phyloP scores from a whole-genome alignment of 1,284 basidiomycete species.

The Cutaneotrichosporon spelunceum region DNA sequence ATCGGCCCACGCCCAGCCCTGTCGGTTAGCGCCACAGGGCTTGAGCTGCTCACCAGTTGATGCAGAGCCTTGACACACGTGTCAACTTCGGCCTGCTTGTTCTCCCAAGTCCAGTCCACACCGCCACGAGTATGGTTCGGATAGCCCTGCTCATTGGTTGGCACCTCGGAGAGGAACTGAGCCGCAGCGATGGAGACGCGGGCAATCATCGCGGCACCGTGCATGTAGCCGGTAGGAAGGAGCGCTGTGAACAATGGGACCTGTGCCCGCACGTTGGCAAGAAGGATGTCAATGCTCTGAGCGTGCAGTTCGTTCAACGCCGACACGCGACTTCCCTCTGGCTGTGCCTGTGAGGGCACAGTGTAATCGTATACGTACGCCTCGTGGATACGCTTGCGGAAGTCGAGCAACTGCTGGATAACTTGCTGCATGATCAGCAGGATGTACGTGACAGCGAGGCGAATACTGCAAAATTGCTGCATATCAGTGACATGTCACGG shows the following conservation, averaged over 20 bases:
- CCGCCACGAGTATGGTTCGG: constrained; percentile 38
- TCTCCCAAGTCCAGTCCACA: constrained; percentile 40
- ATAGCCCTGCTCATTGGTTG: constrained; percentile 44
- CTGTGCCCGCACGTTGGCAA: constrained; percentile 24
- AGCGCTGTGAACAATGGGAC: constrained; percentile 5
- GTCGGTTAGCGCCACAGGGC: not conserved
- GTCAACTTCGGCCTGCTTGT: constrained; percentile 34
- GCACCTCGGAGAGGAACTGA: constrained; percentile 36
- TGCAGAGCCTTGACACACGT: constrained; percentile 33
- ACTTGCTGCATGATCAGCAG: constrained; percentile 34
- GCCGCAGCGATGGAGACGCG: constrained; percentile 30
- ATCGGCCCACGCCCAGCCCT: constrained; percentile 36
- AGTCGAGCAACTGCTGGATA: constrained; percentile 30
- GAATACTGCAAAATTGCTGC: constrained; percentile 24
- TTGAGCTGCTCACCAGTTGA: constrained; percentile 32
- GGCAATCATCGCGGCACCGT: constrained; percentile 26
- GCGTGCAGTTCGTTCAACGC: constrained; percentile 29
- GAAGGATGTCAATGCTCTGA: constrained; percentile 35
- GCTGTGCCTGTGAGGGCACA: not conserved
- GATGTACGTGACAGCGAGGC: constrained; percentile 23
- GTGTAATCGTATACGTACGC: constrained; percentile 24
- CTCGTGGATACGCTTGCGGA: constrained; percentile 26
- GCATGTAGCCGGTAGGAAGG: constrained; percentile 2
- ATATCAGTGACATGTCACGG: not conserved
- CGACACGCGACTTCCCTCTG: constrained; percentile 17